Evolutionary conservation across 441 rosid genomes (phyloP).

Genomic region (Kokia cookei): DNA sequence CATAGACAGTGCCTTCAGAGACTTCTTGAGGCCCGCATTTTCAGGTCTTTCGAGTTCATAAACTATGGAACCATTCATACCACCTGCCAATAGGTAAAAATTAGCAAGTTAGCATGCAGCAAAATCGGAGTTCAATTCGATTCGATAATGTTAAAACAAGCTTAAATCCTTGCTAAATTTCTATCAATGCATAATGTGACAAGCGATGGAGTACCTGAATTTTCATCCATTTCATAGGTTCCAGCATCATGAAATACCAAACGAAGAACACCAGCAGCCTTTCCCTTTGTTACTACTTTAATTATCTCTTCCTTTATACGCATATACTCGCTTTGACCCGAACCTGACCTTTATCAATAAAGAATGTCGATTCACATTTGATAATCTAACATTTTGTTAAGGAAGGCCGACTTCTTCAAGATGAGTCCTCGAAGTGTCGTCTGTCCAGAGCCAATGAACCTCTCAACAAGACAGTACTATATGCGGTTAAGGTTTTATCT

Average conservation of each 20-base stretch:
- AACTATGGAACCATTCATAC: conserved; percentile 83
- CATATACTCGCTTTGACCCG: conserved; percentile 4
- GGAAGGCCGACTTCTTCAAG: too few species aligned
- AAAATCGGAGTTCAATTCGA: background rate
- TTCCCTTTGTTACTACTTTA: conserved; percentile 71
- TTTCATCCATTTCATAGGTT: conserved; percentile 54
- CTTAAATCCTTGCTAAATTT: background rate
- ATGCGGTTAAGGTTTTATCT: too few species aligned
- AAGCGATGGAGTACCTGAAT: conserved; percentile 36
- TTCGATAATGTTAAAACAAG: background rate
- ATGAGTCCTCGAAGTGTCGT: too few species aligned
- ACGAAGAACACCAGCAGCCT: conserved; percentile 94
- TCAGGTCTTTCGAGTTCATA: conserved; percentile 91
- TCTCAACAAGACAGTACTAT: too few species aligned
- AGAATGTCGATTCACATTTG: background rate
- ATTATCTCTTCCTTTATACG: conserved; percentile 49
- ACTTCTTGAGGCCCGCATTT: conserved; percentile 75
- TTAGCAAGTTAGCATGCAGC: background rate
- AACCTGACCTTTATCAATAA: conserved; percentile 22
- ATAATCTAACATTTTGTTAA: too few species aligned
- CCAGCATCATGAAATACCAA: conserved; percentile 97
- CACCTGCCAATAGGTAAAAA: conserved; percentile 39
- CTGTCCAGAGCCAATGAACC: too few species aligned
- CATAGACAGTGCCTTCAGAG: conserved; percentile 53
- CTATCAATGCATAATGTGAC: background rate